A percentile compares a stretch with the other conserved stretches of the same genome.
phyloP scores from a whole-genome alignment of 495 filamentous ascomycete species.

The Neurospora sublineolata region DNA sequence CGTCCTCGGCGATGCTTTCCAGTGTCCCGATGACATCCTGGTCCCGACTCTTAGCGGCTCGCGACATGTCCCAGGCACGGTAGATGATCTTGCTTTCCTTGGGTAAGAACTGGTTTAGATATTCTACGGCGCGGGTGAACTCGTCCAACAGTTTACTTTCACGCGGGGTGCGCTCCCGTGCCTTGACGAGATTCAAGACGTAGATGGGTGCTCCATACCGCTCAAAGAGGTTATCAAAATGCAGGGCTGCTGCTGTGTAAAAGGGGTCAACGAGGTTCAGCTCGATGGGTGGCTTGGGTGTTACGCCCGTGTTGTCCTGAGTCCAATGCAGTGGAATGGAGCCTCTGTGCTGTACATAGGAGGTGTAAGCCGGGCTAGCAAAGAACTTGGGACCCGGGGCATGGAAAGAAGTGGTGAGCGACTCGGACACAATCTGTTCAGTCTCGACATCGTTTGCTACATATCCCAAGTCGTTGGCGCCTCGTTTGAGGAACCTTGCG shows the following conservation, averaged over 20 bases:
- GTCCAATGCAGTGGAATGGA: constrained; percentile 98
- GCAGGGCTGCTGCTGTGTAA: constrained; percentile 87
- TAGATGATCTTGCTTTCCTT: constrained; percentile 75
- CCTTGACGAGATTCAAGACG: constrained; percentile 87
- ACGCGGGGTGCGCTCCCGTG: constrained; percentile 76
- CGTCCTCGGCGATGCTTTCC: constrained; percentile 77
- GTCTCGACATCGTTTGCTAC: constrained; percentile 99
- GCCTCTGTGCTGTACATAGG: constrained; percentile 91
- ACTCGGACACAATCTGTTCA: constrained; percentile 94
- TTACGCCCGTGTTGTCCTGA: constrained; percentile 90
- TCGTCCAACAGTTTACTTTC: constrained; percentile 86
- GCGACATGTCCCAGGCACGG: constrained; percentile 95
- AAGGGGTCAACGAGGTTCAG: constrained; percentile 91
- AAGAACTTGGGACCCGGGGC: constrained; percentile 76
- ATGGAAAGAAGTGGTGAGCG: constrained; percentile 89
- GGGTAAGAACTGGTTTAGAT: constrained; percentile 92
- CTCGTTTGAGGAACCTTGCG: constrained; percentile 86
- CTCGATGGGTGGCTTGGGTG: constrained; percentile 91
- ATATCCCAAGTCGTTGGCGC: constrained; percentile 89
- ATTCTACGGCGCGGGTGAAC: constrained; percentile 77
- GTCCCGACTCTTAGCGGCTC: constrained; percentile 86
- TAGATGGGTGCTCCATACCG: constrained; percentile 88
- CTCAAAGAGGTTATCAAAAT: constrained; percentile 93
- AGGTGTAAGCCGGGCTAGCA: constrained; percentile 83
- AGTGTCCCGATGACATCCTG: constrained; percentile 90